Evolutionary conservation across 176 grass and related monocot genomes (phyloP).

Genomic region (Bromus sterilis): DNA sequence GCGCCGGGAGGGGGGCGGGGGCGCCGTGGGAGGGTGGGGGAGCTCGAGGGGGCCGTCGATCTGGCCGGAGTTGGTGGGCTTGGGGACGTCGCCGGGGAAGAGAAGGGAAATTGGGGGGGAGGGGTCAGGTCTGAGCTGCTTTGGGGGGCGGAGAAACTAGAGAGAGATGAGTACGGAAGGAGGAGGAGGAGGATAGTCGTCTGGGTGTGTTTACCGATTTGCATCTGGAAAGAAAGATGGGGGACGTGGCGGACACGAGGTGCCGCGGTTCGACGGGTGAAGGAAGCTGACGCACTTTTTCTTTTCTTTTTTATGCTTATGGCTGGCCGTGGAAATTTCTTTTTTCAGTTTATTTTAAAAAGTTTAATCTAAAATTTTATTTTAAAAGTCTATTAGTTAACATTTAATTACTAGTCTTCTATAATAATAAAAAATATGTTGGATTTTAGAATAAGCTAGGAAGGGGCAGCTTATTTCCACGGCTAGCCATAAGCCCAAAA

Average conservation of each 20-base stretch:
- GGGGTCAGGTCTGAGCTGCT: neutral
- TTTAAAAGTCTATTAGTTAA: no score
- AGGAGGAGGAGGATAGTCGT: neutral
- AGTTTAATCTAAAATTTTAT: no score
- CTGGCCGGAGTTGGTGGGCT: slow-evolving; percentile 7
- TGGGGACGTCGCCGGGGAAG: slow-evolving; percentile 51
- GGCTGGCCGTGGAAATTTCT: neutral
- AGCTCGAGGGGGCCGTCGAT: slow-evolving; percentile 6
- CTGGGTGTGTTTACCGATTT: slow-evolving; percentile 41
- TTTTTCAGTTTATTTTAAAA: no score
- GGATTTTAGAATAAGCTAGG: no score
- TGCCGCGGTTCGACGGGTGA: neutral
- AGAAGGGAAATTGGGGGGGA: slow-evolving; percentile 27
- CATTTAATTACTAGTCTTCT: no score
- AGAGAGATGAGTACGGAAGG: neutral
- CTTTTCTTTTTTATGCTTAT: neutral
- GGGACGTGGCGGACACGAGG: slow-evolving; percentile 19
- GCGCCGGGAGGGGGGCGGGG: neutral
- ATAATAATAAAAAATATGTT: no score
- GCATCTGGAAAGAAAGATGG: neutral
- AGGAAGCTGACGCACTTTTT: slow-evolving; percentile 5
- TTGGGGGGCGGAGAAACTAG: slow-evolving; percentile 10
- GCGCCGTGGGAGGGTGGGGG: neutral
- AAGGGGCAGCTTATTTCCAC: no score
- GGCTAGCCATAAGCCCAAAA: no score